Evolutionary conservation across 495 filamentous ascomycete species (phyloP), one percentile per base, ranked within the genome.

Genomic region (Hyaloscypha finlandica): DNA sequence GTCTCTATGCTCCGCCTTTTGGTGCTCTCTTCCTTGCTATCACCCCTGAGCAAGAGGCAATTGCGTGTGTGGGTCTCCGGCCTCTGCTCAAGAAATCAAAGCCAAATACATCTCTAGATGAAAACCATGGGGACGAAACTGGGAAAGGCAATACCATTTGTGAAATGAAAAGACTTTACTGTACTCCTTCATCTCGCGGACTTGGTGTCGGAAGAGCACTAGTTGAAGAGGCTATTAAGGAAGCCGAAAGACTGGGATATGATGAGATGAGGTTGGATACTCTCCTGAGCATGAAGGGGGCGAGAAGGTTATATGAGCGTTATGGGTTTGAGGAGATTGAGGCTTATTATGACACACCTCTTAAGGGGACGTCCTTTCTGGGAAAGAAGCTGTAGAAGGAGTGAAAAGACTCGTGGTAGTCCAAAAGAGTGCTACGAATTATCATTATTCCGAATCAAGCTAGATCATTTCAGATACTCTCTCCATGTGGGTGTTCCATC

Each of bases 111-210:
- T 48, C 42, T 4, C 5, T 6, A 56, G 20, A 25, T 29, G 53
- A 6, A 56, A 11, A 56, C 55, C 22, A 20, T 22, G 42, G 14
- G 0, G 32, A 1, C 33, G 52, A 32, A 37, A 19, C 78, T 8
- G 33, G 69, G 0, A 6, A 35, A 12, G 37, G 63, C 25, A 58
- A 60, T 6, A 64, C 65, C n/a, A 79, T 72, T 71, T 87, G 85
- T 73, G 86, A 90, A 66, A 83, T 88, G 80, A 88, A 89, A 70
- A 78, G 86, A 0, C 77, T 90, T 0, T 89, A 85, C 66, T 77
- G 85, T 22, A 55, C 74, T 2, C 80, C 80, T 0, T 66, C 73
- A 54, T 79, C 76, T 9, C 78, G 86, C 11, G 81, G 84, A 8
- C 60, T 78, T 14, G 83, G 82, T 0, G 63, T 87, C 2, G 87